Conservation (phyloP, 805 yeast species). For the Starmera amethionina region DNA sequence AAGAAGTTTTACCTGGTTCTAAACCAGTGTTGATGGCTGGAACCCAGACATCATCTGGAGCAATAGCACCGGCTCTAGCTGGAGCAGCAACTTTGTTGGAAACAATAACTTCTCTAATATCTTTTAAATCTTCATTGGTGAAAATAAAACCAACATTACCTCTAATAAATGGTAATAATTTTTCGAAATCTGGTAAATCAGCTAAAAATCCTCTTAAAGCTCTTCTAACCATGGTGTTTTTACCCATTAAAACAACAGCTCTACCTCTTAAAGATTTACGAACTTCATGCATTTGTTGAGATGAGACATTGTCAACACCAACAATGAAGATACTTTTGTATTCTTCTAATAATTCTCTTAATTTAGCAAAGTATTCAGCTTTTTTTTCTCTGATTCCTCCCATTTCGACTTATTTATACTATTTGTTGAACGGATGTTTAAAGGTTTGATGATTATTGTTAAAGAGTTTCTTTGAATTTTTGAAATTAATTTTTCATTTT, state of each 20-base stretch:
- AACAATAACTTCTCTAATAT: constrained; percentile 79
- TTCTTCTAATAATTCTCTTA: constrained; percentile 91
- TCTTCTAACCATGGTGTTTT: constrained; percentile 99
- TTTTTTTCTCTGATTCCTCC: constrained; percentile 99
- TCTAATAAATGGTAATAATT: constrained; percentile 84
- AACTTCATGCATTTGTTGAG: constrained; percentile 99
- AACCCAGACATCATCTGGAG: constrained; percentile 95
- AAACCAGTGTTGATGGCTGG: constrained; percentile 99
- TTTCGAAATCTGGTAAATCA: constrained; percentile 95
- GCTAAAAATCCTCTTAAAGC: constrained; percentile 93
- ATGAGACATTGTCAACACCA: constrained; percentile 99
- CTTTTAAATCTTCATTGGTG: constrained; percentile 93
- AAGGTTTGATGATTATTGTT: constrained; percentile 33
- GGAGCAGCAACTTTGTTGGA: constrained; percentile 99
- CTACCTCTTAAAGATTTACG: constrained; percentile 94
- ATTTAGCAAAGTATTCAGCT: constrained; percentile 88
- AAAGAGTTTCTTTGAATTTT: background rate
- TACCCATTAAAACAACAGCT: constrained; percentile 98
- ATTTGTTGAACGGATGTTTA: constrained; percentile 80
- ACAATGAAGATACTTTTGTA: constrained; percentile 98
- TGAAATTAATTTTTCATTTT: background rate
- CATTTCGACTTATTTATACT: constrained; percentile 73
- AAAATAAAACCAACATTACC: constrained; percentile 99
- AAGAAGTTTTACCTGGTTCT: constrained; percentile 99
- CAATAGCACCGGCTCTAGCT: constrained; percentile 99